Conservation (phyloP, 202 grass and related monocot species). For the Digitaria exilis region DNA sequence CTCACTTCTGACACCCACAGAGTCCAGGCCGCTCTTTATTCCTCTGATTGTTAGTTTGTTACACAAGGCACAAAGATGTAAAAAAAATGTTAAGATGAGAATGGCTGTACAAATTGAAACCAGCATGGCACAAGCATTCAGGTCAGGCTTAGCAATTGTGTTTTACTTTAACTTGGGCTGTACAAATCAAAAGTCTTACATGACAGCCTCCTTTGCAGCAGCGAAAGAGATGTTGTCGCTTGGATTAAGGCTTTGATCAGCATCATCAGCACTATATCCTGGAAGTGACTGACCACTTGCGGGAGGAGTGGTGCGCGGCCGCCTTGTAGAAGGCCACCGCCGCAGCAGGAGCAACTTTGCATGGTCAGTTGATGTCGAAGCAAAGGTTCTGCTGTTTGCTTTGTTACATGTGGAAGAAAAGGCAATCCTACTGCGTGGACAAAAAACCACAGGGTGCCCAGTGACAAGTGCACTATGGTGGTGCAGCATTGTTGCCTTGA, state of each 20-base stretch:
- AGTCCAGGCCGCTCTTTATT: slow-evolving; percentile 27
- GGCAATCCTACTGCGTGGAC: neutral
- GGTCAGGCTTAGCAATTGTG: neutral
- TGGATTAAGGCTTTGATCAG: slow-evolving; percentile 20
- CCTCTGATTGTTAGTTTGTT: slow-evolving; percentile 46
- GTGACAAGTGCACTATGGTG: neutral
- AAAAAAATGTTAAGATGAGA: slow-evolving; percentile 20
- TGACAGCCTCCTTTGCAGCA: neutral
- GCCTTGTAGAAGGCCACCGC: slow-evolving; percentile 33
- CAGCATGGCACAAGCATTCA: neutral
- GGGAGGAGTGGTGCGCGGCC: slow-evolving; percentile 14
- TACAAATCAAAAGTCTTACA: slow-evolving; percentile 26
- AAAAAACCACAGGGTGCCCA: neutral
- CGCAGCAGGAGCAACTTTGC: slow-evolving; percentile 21
- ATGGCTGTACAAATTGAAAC: neutral
- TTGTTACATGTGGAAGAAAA: neutral
- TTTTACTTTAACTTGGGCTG: neutral
- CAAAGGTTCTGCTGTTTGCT: neutral
- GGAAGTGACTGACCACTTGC: slow-evolving; percentile 44
- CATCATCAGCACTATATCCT: slow-evolving; percentile 38
- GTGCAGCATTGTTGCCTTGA: slow-evolving; percentile 2
- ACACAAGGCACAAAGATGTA: slow-evolving; percentile 21
- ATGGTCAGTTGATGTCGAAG: neutral
- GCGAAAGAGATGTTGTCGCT: slow-evolving; percentile 3
- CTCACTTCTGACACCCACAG: slow-evolving; percentile 54